These are phyloP conservation scores for Penicillium sp. DNA, from an alignment of 2,329 filamentous ascomycete genomes.

Conservation along the genomic window DNA sequence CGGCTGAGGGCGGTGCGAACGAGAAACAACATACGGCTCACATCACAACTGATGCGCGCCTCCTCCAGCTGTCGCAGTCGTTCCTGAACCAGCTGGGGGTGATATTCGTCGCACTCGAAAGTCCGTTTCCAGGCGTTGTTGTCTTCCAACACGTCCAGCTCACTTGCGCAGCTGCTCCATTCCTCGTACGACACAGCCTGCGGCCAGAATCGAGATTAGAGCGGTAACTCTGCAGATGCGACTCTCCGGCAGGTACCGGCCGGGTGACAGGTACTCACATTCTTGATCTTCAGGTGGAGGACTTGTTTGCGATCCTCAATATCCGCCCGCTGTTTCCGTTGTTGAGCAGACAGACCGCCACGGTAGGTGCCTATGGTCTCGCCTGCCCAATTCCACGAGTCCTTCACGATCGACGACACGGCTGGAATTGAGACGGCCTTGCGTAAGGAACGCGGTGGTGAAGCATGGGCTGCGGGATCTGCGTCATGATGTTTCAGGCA, in stretches of 20 bases:
- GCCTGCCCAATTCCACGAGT: conserved; percentile 37
- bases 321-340: conserved; percentile 49
- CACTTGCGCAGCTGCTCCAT: conserved; percentile 72
- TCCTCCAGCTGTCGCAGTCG: conserved; percentile 72
- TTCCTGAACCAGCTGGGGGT: conserved; percentile 64
- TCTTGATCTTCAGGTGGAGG: conserved; percentile 62
- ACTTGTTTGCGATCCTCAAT: conserved; percentile 62
- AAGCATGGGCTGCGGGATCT: conserved; percentile 7
- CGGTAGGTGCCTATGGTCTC: conserved; percentile 41
- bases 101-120: conserved; percentile 65
- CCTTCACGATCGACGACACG: conserved; percentile 35
- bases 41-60: conserved; percentile 68
- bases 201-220: conserved; percentile 10
- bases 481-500: conserved; percentile 25
- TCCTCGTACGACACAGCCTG: conserved; percentile 67
- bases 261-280: conserved; percentile 50
- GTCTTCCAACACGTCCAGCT: conserved; percentile 75
- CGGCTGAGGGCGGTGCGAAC: conserved; percentile 77
- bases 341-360: conserved; percentile 53
- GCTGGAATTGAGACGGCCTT: conserved; percentile 32
- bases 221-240: conserved; percentile 12
- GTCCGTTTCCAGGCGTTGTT: conserved; percentile 79
- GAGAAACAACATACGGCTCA: conserved; percentile 73
- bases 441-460: conserved; percentile 19
- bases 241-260: conserved; percentile 5